Base-by-base conservation (phyloP, 805 yeast species). In the Hanseniaspora thailandica region DNA sequence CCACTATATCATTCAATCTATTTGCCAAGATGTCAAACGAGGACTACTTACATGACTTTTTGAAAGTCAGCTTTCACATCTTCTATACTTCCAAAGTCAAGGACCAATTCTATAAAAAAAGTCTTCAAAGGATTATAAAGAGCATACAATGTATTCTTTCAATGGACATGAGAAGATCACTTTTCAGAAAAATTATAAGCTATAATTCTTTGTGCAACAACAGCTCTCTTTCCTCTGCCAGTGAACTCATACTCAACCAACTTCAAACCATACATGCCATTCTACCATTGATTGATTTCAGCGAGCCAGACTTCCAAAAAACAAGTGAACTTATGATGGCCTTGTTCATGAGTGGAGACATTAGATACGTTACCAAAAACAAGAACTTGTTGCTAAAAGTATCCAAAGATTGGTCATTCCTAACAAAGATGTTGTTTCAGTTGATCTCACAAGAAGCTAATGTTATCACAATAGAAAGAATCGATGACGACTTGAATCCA, bases 1-100 rank as follows among this genome's bases (percentile, higher is more conserved):
- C 62, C 9, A 62, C 60, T 35, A 60, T 66, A 9, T 30, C 58
- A n/a, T 67, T 60, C 48, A 67, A 67, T 48, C 47, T 57, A 7
- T 65, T 56, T 22, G 56, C 63, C 4, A 51, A 57, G 7, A 50
- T 47, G 2, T 58, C 58, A 35, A 55, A 60, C 19, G 43, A 41
- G 10, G 34, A 30, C 0, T 60, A 58, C 30, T 43, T 64, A 12
- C 23, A 47, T 2, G 19, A 51, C 2, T 60, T 64, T 6, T 38
- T 59, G 4, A 45, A 50, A 25, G 28, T 57, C 3, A 60, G 60
- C 34, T 25, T 59, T 26, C 22, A 44, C 47, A 53, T 26, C 55
- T 56, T 47, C 19, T 59, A 33, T 22, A 55, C 5, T 38, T 35
- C 19, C 46, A 39, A 17, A 12, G 38, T 15, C n/a, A 17, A 2